Evolutionary conservation across 2,329 filamentous ascomycete genomes (phyloP).

Genomic region (Pyrenophora teres): DNA sequence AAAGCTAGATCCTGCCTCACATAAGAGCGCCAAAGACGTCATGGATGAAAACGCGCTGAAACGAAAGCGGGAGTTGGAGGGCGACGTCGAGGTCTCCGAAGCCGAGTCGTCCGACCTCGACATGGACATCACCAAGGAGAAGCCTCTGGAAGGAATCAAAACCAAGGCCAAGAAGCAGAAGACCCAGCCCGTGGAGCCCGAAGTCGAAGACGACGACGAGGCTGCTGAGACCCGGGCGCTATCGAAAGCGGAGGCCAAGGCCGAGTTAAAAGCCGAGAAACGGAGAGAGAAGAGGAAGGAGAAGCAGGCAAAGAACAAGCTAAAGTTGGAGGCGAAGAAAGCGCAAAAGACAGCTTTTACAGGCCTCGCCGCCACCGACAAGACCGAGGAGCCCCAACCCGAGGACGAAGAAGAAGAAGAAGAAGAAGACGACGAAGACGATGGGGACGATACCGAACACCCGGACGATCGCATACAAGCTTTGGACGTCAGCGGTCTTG

Average conservation of each 20-base stretch:
- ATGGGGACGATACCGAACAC: slow-evolving; percentile 29
- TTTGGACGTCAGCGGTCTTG: slow-evolving; percentile 45
- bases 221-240: slow-evolving; percentile 47
- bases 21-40: slow-evolving; percentile 89
- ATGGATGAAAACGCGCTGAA: slow-evolving; percentile 84
- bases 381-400: slow-evolving; percentile 32
- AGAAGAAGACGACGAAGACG: slow-evolving; percentile 28
- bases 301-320: slow-evolving; percentile 48
- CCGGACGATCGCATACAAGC: slow-evolving; percentile 41
- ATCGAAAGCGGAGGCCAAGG: slow-evolving; percentile 46
- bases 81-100: slow-evolving; percentile 50
- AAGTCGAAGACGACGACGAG: slow-evolving; percentile 43
- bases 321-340: slow-evolving; percentile 42
- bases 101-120: slow-evolving; percentile 41
- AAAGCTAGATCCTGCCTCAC: slow-evolving; percentile 89
- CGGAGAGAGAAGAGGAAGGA: slow-evolving; percentile 54
- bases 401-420: slow-evolving; percentile 28
- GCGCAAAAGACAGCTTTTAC: slow-evolving; percentile 38
- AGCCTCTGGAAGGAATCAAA: slow-evolving; percentile 47
- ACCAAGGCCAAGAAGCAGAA: slow-evolving; percentile 52
- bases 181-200: slow-evolving; percentile 30
- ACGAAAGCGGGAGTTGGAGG: slow-evolving; percentile 71
- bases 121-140: slow-evolving; percentile 44
- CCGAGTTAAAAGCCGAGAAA: slow-evolving; percentile 52
- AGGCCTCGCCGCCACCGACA: slow-evolving; percentile 26